Evolutionary conservation across 2,329 filamentous ascomycete genomes (phyloP), one percentile per base, ranked within the genome.

Genomic region (Fusarium sp.): DNA sequence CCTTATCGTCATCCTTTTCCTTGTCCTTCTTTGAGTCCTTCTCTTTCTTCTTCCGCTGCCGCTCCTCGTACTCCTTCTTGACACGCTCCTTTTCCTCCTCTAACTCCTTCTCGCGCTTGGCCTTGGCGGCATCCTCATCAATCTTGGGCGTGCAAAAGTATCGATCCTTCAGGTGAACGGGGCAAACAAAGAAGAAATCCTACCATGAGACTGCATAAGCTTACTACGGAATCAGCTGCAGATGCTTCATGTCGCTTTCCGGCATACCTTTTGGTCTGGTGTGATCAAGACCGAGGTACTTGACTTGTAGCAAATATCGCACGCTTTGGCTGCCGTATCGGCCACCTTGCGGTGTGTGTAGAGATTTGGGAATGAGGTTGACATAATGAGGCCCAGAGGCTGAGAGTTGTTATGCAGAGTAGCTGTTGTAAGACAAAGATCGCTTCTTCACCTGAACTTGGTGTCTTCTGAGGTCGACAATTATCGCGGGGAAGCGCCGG

Each of bases 101-200:
- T 48, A 87, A 75, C 56, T 88, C 86, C 71, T 86, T 85, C 70
- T 91, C 77, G 19, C 73, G 69, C 71, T 87, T 88, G 71, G 81
- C 85, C 75, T 88, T 83, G 71, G 85, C 71, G 58, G 89, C 80
- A 64, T 85, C 88, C 48, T 88, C 85, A 70, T 93, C 90, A 58
- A 91, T 82, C 58, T 90, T 88, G 58, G 91, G 89, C 70, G 83
- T 81, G 72, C 91, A 94, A 75, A 97, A 98, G 36, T 90, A 87
- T 29, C 81, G 82, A 72, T 98, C 95, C 71, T 90, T 91, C 8
- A 98, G 80, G 76, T 99, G 95, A 29, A 84, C 81, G 6, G 88
- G 83, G 70, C 95, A 99, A 40, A 96, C 86, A 74, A 96, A 97
- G 80, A 99, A 98, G 78, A 93, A 96, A 74, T 97, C 93, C 83